A percentile compares a stretch with the other conserved stretches of the same genome.
Evolutionary conservation across 129 eudicot genomes (phyloP).

Genomic region (Scalesia atractyloides): DNA sequence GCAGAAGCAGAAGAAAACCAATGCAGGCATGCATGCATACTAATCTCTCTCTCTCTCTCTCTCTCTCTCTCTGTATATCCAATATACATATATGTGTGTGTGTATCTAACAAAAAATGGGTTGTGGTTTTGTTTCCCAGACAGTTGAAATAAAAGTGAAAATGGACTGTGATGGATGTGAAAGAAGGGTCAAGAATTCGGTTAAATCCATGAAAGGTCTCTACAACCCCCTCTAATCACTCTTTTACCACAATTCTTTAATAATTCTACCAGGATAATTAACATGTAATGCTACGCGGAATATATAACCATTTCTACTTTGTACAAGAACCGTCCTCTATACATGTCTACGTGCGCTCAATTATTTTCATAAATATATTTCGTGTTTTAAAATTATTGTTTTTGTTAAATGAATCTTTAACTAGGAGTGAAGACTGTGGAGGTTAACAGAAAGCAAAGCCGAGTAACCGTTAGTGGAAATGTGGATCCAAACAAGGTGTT

Average conservation of each 20-base stretch:
- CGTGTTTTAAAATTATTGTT: not conserved
- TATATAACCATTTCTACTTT: too few relatives aligned
- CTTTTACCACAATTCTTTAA: not conserved
- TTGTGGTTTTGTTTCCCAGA: conserved; percentile 45
- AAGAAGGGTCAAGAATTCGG: conserved; percentile 87
- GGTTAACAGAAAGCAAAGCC: conserved; percentile 67
- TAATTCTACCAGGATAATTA: too few relatives aligned
- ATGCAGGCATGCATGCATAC: conserved; percentile 66
- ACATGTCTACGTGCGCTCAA: too few relatives aligned
- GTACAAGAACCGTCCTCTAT: too few relatives aligned
- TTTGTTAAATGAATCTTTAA: not conserved
- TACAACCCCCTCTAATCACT: not conserved
- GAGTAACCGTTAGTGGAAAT: conserved; percentile 67
- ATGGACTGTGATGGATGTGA: conserved; percentile 99
- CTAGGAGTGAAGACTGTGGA: conserved; percentile 73
- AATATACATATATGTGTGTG: not conserved
- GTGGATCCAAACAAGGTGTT: conserved; percentile 84
- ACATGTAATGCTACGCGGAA: too few relatives aligned
- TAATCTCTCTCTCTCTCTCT: not conserved
- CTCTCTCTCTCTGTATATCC: not conserved
- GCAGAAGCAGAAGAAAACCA: conserved; percentile 61
- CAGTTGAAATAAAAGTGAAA: conserved; percentile 92
- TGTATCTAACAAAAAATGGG: conserved; percentile 2
- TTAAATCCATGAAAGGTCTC: conserved; percentile 78
- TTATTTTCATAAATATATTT: not conserved